Percentiles rank a stretch among this genome's conserved stretches.
These are phyloP conservation scores for Jatropha curcas DNA, from an alignment of 345 rosid genomes.

Conservation along the genomic window DNA sequence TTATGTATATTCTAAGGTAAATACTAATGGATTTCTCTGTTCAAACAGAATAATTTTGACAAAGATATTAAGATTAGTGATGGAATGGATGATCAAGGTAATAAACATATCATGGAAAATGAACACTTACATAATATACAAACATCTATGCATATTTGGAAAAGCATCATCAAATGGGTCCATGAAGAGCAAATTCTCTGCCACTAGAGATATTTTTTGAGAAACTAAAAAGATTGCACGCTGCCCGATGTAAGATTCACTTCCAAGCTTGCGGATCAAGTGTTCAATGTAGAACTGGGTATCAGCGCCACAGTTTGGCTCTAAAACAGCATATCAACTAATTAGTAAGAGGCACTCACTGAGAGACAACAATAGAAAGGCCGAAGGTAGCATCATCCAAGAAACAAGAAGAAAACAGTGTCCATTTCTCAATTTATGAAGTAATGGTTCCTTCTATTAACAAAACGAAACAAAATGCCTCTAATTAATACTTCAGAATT, in stretches of 20 bases:
- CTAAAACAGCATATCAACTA: slow-evolving; percentile 40
- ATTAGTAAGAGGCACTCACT: slow-evolving; percentile 15
- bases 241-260: slow-evolving; percentile 69
- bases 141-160: slow-evolving; percentile 55
- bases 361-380: neutral
- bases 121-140: slow-evolving; percentile 70
- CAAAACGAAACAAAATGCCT: neutral
- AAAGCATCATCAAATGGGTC: slow-evolving; percentile 86
- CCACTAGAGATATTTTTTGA: slow-evolving; percentile 57
- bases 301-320: slow-evolving; percentile 37
- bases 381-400: slow-evolving; percentile 7
- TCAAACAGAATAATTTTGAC: neutral
- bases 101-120: neutral
- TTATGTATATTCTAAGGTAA: neutral
- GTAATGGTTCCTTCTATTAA: neutral
- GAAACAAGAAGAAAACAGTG: neutral
- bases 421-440: neutral
- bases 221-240: slow-evolving; percentile 60
- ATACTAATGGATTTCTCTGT: slow-evolving; percentile 1
- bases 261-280: slow-evolving; percentile 75
- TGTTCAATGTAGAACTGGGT: slow-evolving; percentile 66
- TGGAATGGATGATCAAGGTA: neutral
- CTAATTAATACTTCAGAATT: neutral
- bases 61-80: neutral
- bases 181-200: slow-evolving; percentile 62